A percentile compares a stretch with the other conserved stretches of the same genome.
phyloP scores from a whole-genome alignment of 176 grass and related monocot species.

The Panicum miliaceum region DNA sequence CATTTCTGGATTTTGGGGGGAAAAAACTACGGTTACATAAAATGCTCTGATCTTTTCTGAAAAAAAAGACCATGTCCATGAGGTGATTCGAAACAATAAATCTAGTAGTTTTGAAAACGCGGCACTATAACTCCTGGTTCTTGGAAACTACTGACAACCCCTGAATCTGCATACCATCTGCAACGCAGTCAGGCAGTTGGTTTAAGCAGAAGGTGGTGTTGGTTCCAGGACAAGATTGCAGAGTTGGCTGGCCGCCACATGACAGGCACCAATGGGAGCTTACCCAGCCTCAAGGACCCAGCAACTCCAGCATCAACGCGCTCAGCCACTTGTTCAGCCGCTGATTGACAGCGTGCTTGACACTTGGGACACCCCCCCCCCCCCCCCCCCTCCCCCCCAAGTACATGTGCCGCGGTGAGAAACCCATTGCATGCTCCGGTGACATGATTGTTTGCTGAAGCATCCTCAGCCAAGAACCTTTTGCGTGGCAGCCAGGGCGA shows the following conservation, averaged over 20 bases:
- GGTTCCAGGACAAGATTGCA: constrained; percentile 4
- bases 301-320: not conserved
- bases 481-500: not conserved
- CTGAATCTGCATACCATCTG: not conserved
- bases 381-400: no score
- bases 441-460: not conserved
- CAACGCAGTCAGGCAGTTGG: not conserved
- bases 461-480: constrained; percentile 16
- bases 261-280: not conserved
- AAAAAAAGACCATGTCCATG: no score
- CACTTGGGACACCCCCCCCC: no score
- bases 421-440: no score
- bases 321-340: not conserved
- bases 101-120: not conserved
- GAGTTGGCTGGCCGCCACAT: constrained; percentile 15
- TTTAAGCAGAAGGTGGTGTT: not conserved
- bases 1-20: not conserved
- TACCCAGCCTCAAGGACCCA: not conserved
- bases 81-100: no score
- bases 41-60: no score
- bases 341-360: constrained; percentile 5
- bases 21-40: not conserved
- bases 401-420: not conserved
- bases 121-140: not conserved
- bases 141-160: not conserved